Evolutionary conservation across 306 rosid species (phyloP), one percentile per base, ranked within the genome.

Genomic region (Pyrus communis): DNA sequence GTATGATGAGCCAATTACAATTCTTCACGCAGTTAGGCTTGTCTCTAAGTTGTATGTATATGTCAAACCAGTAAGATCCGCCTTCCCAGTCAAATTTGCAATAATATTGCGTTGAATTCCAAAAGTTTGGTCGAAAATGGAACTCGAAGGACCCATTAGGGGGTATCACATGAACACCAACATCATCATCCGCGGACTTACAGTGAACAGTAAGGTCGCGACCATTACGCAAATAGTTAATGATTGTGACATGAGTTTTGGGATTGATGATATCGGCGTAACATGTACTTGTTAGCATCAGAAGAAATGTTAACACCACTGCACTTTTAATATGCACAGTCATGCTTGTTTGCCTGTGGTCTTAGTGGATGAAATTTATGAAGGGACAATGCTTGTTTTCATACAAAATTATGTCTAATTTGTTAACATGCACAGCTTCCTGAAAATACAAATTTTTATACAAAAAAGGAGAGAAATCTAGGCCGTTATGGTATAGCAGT

Each of bases 41-140:
- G 46, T 71, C 65, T 55, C 65, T 54, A 17, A 35, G 42, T 71
- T 58, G 55, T 22, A 73, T 6, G 25, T 73, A 59, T 15, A 57
- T 58, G 18, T 73, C 67, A 58, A 73, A 58, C 67, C 54, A 33
- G 67, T 73, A 51, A 58, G 67, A 71, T 71, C 31, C 35, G 15
- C 30, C 66, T 13, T 31, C 4, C 75, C 64, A 71, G 7, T 30
- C 17, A 33, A 71, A 30, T 33, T 19, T 30, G 51, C 65, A 71
- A 13, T 25, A 70, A 18, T 25, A 70, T 18, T 7, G 62, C 2
- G 43, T 70, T 1, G 60, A 30, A 40, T 54, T 54, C 63, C 64
- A 54, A 54, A 71, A 54, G 5, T 71, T 52, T 12, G 75, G 65
- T 11, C 65, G 46, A 59, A 71, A 71, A 1, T n/a, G 15, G 49